phyloP scores from a whole-genome alignment of 306 rosid species.

The Urtica urens region DNA sequence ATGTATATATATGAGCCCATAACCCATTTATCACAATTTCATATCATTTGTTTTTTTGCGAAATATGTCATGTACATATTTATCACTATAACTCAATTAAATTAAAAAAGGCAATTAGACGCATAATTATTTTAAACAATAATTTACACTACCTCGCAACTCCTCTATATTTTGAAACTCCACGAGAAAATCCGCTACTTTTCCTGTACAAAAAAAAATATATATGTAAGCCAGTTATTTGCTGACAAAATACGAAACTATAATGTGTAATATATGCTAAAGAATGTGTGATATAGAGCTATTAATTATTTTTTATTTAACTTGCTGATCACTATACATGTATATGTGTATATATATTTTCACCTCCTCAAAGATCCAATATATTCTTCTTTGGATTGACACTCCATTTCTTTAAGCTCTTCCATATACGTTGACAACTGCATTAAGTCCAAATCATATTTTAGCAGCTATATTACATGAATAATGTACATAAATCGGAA shows the following conservation, averaged over 20 bases:
- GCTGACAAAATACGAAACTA: background rate
- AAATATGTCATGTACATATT: background rate
- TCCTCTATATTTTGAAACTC: slow-evolving; percentile 91
- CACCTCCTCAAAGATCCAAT: slow-evolving; percentile 91
- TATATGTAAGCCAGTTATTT: no score
- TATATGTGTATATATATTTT: no score
- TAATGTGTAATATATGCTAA: no score
- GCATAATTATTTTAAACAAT: no score
- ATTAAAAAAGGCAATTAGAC: no score
- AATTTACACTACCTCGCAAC: slow-evolving; percentile 63
- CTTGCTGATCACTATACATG: no score
- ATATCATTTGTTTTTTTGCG: background rate
- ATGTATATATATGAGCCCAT: background rate
- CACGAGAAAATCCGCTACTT: slow-evolving; percentile 97
- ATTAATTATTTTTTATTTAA: no score
- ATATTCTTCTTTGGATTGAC: slow-evolving; percentile 81
- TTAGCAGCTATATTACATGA: background rate
- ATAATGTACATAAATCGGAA: background rate
- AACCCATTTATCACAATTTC: background rate
- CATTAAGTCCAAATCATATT: background rate
- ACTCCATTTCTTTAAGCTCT: slow-evolving; percentile 67
- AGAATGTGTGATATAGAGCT: no score
- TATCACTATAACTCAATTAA: no score
- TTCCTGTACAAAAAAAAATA: slow-evolving; percentile 31
- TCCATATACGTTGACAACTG: slow-evolving; percentile 54